phyloP scores from a whole-genome alignment of 2,329 filamentous ascomycete species.

The Dactylella cylindrospora region DNA sequence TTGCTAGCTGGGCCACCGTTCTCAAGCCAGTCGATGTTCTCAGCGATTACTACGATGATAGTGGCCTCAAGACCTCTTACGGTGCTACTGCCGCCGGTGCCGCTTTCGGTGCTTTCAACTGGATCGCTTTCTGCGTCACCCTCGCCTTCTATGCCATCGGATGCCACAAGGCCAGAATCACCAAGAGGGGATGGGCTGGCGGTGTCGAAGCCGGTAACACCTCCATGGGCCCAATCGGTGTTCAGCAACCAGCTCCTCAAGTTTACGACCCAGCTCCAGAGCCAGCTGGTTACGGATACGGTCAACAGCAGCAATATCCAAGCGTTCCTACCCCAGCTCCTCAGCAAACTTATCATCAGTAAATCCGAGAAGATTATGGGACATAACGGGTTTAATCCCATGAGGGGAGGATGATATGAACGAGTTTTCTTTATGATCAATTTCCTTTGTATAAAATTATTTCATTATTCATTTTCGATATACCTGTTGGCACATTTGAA shows the following conservation, averaged over 20 bases:
- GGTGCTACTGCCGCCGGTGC: conserved; percentile 39
- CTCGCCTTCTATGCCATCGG: conserved; percentile 40
- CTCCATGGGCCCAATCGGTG: conserved; percentile 32
- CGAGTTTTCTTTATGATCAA: conserved; percentile 9
- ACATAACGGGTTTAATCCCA: no score
- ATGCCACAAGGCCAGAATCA: conserved; percentile 29
- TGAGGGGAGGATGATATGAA: conserved; percentile 8
- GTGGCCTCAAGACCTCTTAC: conserved; percentile 12
- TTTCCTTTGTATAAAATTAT: conserved; percentile 35
- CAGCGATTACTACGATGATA: not conserved
- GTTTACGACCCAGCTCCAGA: conserved; percentile 8
- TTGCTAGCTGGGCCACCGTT: conserved; percentile 25
- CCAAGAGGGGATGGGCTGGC: conserved; percentile 11
- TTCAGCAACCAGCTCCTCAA: conserved; percentile 24
- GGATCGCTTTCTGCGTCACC: conserved; percentile 33
- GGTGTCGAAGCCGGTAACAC: conserved; percentile 29
- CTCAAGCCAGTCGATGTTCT: conserved; percentile 4
- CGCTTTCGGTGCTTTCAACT: conserved; percentile 42
- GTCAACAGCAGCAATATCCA: conserved; percentile 33
- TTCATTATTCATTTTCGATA: conserved; percentile 1
- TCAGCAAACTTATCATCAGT: conserved; percentile 27
- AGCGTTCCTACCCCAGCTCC: conserved; percentile 39
- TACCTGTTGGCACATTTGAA: no score
- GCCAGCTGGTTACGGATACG: conserved; percentile 20
- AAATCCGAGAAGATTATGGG: not conserved